These are phyloP conservation scores for Oenanthe sinensis DNA, from an alignment of 129 eudicot species.

Conservation along the genomic window DNA sequence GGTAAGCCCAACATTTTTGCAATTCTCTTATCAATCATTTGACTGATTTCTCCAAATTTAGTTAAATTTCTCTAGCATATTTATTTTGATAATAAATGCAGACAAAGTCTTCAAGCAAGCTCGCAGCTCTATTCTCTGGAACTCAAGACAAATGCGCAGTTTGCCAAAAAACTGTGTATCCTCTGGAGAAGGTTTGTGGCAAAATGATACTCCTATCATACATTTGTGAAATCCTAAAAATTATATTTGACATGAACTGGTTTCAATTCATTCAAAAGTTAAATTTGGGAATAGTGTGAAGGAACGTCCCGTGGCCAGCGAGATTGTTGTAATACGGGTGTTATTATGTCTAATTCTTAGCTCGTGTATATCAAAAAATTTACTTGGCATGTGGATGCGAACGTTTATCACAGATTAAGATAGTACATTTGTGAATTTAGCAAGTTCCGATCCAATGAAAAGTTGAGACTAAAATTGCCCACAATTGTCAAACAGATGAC, in stretches of 20 bases:
- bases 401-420: too few species aligned
- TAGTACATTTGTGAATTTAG: too few species aligned
- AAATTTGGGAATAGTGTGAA: too few species aligned
- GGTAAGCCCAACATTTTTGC: slow-evolving; percentile 22
- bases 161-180: slow-evolving; percentile 84
- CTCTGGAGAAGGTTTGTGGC: slow-evolving; percentile 75
- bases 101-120: slow-evolving; percentile 65
- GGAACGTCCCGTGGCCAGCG: too few species aligned
- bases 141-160: slow-evolving; percentile 86
- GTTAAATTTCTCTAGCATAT: neutral
- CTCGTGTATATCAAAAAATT: too few species aligned
- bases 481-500: slow-evolving; percentile 33
- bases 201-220: neutral
- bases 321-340: too few species aligned
- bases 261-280: too few species aligned
- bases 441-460: neutral
- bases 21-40: neutral
- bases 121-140: slow-evolving; percentile 24
- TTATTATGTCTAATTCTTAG: too few species aligned
- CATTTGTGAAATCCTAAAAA: too few species aligned
- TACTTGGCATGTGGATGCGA: too few species aligned
- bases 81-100: slow-evolving; percentile 22
- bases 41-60: neutral
- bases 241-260: too few species aligned
- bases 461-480: neutral